Conservation (phyloP, 495 filamentous ascomycete species). For the Podospora pseudoanserina region DNA sequence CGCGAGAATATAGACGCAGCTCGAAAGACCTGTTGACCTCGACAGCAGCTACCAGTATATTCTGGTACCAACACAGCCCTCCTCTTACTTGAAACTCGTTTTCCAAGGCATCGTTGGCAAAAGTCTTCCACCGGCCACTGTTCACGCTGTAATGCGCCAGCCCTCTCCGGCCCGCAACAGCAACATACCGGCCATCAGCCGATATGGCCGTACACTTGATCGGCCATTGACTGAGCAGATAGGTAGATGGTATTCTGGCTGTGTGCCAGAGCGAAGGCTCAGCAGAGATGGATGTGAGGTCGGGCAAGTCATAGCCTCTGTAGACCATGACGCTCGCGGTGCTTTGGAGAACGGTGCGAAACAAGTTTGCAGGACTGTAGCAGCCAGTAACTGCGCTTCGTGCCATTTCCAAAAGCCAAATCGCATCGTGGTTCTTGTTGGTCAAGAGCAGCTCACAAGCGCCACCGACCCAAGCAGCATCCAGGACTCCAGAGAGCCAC, state of each 20-base stretch:
- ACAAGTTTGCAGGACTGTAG: conserved; percentile 84
- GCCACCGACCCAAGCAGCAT: conserved; percentile 81
- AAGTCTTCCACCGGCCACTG: conserved; percentile 94
- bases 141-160: conserved; percentile 93
- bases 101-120: conserved; percentile 74
- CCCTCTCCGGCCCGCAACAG: conserved; percentile 86
- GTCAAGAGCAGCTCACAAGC: conserved; percentile 80
- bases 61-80: conserved; percentile 98
- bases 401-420: conserved; percentile 89
- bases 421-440: conserved; percentile 61
- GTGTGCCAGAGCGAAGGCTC: conserved; percentile 92
- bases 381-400: conserved; percentile 87
- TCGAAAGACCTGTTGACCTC: conserved; percentile 80
- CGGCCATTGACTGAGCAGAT: conserved; percentile 88
- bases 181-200: conserved; percentile 87
- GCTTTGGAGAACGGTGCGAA: conserved; percentile 82
- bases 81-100: conserved; percentile 89
- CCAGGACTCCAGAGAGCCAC: conserved; percentile 72
- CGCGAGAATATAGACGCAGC: conserved; percentile 88
- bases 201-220: conserved; percentile 83
- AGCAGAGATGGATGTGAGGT: conserved; percentile 86
- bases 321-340: conserved; percentile 84
- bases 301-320: conserved; percentile 84
- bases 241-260: conserved; percentile 77
- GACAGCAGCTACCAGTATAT: conserved; percentile 90